Evolutionary conservation across 495 filamentous ascomycete genomes (phyloP).

Genomic region (Penicillium soppii): DNA sequence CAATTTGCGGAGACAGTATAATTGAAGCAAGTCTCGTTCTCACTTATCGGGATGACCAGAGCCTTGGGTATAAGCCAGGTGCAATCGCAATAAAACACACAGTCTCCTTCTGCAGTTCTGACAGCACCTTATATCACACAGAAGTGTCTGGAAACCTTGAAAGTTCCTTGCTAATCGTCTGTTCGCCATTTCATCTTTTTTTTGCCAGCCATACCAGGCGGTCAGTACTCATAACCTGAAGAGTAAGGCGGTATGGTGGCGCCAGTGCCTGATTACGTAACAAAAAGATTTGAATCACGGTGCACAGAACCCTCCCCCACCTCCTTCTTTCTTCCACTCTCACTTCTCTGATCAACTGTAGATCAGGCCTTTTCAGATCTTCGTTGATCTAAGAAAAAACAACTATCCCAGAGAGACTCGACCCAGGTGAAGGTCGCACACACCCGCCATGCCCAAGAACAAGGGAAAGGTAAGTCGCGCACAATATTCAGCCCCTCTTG

Average conservation of each 20-base stretch:
- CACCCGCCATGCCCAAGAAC: constrained; percentile 86
- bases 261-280: constrained; percentile 36
- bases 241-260: constrained; percentile 9
- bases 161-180: neutral
- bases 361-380: constrained; percentile 12
- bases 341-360: constrained; percentile 1
- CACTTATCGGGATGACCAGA: neutral
- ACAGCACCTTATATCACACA: neutral
- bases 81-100: neutral
- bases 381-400: constrained; percentile 10
- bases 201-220: constrained; percentile 14
- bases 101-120: neutral
- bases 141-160: neutral
- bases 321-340: constrained; percentile 17
- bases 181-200: constrained; percentile 16
- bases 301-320: constrained; percentile 22
- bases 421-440: constrained; percentile 27
- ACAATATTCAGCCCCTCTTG: constrained; percentile 30
- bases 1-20: neutral
- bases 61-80: neutral
- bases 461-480: constrained; percentile 85
- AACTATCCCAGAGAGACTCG: constrained; percentile 11
- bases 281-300: constrained; percentile 21
- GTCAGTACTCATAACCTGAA: constrained; percentile 12
- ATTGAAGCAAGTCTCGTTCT: neutral